These are phyloP conservation scores for Cardamine resedifolia DNA, from an alignment of 345 rosid species.

Conservation along the genomic window DNA sequence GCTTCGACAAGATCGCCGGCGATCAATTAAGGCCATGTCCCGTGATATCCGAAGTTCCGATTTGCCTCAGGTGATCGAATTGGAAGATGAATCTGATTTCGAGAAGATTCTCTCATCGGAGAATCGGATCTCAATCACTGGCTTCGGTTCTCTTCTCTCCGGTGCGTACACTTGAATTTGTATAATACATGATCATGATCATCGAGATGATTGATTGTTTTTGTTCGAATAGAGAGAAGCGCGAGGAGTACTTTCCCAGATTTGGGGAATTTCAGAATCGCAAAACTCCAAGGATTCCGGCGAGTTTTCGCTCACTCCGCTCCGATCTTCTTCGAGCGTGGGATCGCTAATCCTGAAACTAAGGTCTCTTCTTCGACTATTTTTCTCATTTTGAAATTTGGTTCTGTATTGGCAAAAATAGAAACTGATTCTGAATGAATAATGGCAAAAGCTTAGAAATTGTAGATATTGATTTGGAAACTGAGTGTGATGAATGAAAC, in stretches of 20 bases:
- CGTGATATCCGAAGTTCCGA: slow-evolving; percentile 25
- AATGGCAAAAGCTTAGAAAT: neutral
- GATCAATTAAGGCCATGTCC: slow-evolving; percentile 24
- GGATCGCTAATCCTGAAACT: slow-evolving; percentile 86
- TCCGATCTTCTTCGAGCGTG: slow-evolving; percentile 92
- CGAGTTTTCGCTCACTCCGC: slow-evolving; percentile 82
- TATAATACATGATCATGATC: neutral
- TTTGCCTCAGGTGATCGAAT: slow-evolving; percentile 39
- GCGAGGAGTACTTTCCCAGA: slow-evolving; percentile 90
- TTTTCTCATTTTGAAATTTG: neutral
- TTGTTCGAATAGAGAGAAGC: slow-evolving; percentile 56
- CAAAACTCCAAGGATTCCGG: slow-evolving; percentile 70
- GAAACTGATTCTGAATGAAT: neutral
- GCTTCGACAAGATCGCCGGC: slow-evolving; percentile 27
- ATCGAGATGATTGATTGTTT: neutral
- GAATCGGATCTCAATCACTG: slow-evolving; percentile 80
- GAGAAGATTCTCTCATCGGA: slow-evolving; percentile 48
- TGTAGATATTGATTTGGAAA: neutral
- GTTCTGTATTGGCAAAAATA: neutral
- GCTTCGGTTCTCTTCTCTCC: slow-evolving; percentile 97
- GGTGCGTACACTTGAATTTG: slow-evolving; percentile 40
- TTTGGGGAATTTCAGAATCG: slow-evolving; percentile 74
- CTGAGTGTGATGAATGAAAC: slow-evolving; percentile 32
- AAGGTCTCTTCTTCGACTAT: slow-evolving; percentile 53
- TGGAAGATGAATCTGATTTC: slow-evolving; percentile 63